Base-by-base conservation (phyloP, 2,329 filamentous ascomycete genomes). In the Didymella arachidicola region DNA sequence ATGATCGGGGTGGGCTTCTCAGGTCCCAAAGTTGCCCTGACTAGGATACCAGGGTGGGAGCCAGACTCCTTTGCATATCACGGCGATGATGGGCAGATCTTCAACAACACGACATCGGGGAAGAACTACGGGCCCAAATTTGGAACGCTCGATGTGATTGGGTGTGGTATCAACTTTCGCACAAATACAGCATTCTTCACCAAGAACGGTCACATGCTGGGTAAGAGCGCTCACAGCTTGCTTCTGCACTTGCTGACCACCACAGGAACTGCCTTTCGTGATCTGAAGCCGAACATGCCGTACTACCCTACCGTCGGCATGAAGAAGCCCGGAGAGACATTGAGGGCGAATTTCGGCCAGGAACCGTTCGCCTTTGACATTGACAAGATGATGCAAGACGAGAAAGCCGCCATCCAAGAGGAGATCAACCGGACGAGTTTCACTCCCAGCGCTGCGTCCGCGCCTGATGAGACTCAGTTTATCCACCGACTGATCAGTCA, bases 351-450 rank as follows among this genome's bases (percentile, higher is more conserved):
- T 70, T 88, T 89, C 72, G 87, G 87, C 32, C 85, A 86, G 76
- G 85, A 84, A 52, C 90, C 90, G 3, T 98, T 98, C 76, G 84
- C 92, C 43, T 99, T 90, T 78, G 91, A 97, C 74, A 98, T 99
- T 67, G 92, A 97, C 76, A 85, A 86, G 59, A 86, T 95, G 83
- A 89, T 97, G 30, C 65, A 74, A 56, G 66, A 67, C 12, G 73
- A 77, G 49, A 76, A 76, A 61, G 65, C 67, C 42, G 58, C 64
- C n/a, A 76, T 76, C 62, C 70, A 75, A 42, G 63, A 65, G 2
- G 73, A 77, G 19, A 76, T 76, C 32, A 63, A 68, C 12, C 62
- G 57, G 27, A 62, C 65, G 11, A 72, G 62, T 16, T 60, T 60
- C 5, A 38, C 59, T 16, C 57, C 59, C 25, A 64, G 62, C 30